Evolutionary conservation across 805 yeast species (phyloP).

Genomic region (Lachancea meyersii): DNA sequence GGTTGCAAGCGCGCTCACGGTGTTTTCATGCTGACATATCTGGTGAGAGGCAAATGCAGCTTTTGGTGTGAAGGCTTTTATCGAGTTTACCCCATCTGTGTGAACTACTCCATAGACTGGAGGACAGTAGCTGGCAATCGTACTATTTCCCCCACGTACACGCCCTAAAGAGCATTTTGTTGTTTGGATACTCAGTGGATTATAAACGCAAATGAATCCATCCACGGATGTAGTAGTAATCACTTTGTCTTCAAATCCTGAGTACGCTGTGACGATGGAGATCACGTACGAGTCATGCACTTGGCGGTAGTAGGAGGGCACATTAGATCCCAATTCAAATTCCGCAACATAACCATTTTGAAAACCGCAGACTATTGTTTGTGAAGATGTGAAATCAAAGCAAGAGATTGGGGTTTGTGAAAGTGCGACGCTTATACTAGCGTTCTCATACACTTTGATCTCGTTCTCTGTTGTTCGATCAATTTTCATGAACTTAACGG

Average conservation of each 20-base stretch:
- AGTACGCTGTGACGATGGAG: constrained; percentile 32
- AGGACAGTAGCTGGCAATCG: constrained; percentile 29
- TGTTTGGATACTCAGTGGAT: constrained; percentile 31
- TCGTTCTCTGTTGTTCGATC: constrained; percentile 9
- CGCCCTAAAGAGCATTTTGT: constrained; percentile 29
- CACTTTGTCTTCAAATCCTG: constrained; percentile 31
- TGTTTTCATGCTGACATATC: constrained; percentile 37
- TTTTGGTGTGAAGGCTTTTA: constrained; percentile 35
- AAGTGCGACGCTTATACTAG: constrained; percentile 27
- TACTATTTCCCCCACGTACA: constrained; percentile 29
- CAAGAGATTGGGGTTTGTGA: constrained; percentile 37
- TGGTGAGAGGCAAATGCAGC: constrained; percentile 32
- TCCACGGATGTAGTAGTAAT: constrained; percentile 38
- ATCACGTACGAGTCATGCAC: constrained; percentile 36
- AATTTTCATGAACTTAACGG: constrained; percentile 43
- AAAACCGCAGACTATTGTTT: constrained; percentile 49
- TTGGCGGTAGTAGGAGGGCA: constrained; percentile 37
- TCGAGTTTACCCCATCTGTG: constrained; percentile 38
- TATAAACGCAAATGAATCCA: constrained; percentile 36
- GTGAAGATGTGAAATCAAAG: constrained; percentile 41
- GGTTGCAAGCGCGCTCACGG: constrained; percentile 36
- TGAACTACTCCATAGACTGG: constrained; percentile 35
- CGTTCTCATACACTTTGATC: constrained; percentile 15
- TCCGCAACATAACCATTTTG: constrained; percentile 56
- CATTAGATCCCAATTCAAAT: constrained; percentile 34